Evolutionary conservation across 225 moss, liverwort and hornwort species (phyloP), one percentile per base, ranked within the genome.

Genomic region (Climacium dendroides): DNA sequence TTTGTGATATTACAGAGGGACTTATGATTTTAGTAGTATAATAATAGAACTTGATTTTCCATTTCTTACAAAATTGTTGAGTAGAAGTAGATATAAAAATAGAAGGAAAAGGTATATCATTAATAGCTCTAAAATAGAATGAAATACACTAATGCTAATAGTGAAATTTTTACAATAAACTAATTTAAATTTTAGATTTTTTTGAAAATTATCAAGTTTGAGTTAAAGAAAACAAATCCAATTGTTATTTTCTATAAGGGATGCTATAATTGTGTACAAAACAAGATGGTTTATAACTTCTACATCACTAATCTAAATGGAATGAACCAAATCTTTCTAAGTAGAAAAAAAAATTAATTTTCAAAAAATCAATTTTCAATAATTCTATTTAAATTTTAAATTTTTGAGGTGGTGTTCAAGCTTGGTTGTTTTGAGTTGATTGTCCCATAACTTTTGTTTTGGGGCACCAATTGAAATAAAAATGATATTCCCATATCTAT

Each of bases 401-500:
- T n/a, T n/a, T n/a, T n/a, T n/a, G n/a, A n/a, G n/a, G n/a, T n/a
- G n/a, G n/a, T n/a, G n/a, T n/a, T n/a, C n/a, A n/a, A n/a, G 10
- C 5, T 65, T 3, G 11, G 3, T 11, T 3, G 2, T n/a, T n/a
- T 20, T 19, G 20, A 20, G 2, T 1, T n/a, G 11, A 35, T 11
- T 11, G 11, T n/a, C 0, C 1, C 6, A 20, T n/a, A n/a, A 65
- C 11, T 6, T n/a, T 30, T 65, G 3, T 6, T n/a, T 0, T 0
- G 6, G 0, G 14, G 5, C 19, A 35, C n/a, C 20, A 66, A 66
- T 66, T n/a, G 65, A 65, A 66, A 20, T 65, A 20, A n/a, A 66
- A 66, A 64, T 34, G 10, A 65, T 2, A 35, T 35, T 65, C n/a
- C n/a, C n/a, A n/a, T 19, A n/a, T n/a, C 12, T 67, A 37, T 22